Percentiles rank a stretch among this genome's conserved stretches.
phyloP scores from a whole-genome alignment of 108 stramenopile species.

The Cylindrotheca closterium region DNA sequence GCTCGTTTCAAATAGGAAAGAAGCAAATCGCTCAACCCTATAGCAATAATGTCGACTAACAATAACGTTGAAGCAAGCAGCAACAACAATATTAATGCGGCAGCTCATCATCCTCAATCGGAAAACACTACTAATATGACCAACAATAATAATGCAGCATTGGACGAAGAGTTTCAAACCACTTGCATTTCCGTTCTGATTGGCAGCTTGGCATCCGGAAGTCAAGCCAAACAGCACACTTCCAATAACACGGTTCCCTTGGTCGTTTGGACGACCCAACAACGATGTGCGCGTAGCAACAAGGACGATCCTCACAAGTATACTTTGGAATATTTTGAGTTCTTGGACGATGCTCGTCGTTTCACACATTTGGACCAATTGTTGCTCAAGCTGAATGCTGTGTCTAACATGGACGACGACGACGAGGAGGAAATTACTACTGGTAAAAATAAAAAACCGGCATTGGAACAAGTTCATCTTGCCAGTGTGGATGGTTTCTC shows the following conservation, averaged over 20 bases:
- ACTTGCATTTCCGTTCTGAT: background rate
- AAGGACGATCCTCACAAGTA: slow-evolving; percentile 33
- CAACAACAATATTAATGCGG: too few species aligned
- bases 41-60: too few species aligned
- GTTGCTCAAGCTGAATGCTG: slow-evolving; percentile 12
- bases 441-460: background rate
- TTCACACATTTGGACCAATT: slow-evolving; percentile 73
- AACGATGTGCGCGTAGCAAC: slow-evolving; percentile 5
- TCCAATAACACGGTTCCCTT: slow-evolving; percentile 11
- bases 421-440: background rate
- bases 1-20: too few species aligned
- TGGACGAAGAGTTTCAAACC: background rate
- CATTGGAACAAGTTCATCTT: background rate
- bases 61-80: too few species aligned
- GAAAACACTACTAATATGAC: too few species aligned
- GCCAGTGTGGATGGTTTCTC: background rate
- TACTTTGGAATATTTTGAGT: slow-evolving; percentile 49
- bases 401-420: background rate
- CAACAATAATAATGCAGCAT: background rate
- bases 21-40: too few species aligned
- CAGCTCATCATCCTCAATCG: too few species aligned
- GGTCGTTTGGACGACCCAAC: slow-evolving; percentile 14
- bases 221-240: background rate
- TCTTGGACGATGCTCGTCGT: slow-evolving; percentile 53
- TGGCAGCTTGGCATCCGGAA: background rate